Conservation (phyloP, 2,329 filamentous ascomycete species). For the Dactylellina leptospora region DNA sequence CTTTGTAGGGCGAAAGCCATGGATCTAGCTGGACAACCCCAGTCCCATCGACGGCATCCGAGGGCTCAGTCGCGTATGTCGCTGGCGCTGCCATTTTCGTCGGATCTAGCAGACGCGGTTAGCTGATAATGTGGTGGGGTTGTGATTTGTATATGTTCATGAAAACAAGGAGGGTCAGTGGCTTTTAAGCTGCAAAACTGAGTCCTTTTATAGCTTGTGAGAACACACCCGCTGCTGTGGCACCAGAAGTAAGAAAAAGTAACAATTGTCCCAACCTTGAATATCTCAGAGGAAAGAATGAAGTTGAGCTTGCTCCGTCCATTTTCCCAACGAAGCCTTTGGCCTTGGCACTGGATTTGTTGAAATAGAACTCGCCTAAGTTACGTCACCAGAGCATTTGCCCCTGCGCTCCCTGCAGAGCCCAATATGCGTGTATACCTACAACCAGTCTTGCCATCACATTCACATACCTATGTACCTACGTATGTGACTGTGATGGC, state of each 20-base stretch:
- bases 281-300: conserved; percentile 13
- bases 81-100: conserved; percentile 14
- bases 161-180: too few species aligned
- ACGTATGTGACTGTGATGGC: too few species aligned
- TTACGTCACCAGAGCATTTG: conserved; percentile 20
- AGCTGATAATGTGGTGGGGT: too few species aligned
- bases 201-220: too few species aligned
- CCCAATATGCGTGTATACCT: too few species aligned
- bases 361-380: conserved; percentile 11
- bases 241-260: background rate
- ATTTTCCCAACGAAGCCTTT: conserved; percentile 41
- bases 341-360: conserved; percentile 41
- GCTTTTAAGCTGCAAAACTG: too few species aligned
- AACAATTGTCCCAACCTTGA: conserved; percentile 7
- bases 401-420: background rate
- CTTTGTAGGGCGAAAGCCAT: conserved; percentile 85
- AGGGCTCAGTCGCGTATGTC: conserved; percentile 6
- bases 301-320: conserved; percentile 38
- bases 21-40: conserved; percentile 88
- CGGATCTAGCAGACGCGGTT: too few species aligned
- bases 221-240: too few species aligned
- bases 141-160: too few species aligned
- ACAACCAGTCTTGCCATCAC: too few species aligned
- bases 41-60: conserved; percentile 60
- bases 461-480: too few species aligned